Conservation (phyloP, 495 filamentous ascomycete species). For the Penicillium ochrochloron region DNA sequence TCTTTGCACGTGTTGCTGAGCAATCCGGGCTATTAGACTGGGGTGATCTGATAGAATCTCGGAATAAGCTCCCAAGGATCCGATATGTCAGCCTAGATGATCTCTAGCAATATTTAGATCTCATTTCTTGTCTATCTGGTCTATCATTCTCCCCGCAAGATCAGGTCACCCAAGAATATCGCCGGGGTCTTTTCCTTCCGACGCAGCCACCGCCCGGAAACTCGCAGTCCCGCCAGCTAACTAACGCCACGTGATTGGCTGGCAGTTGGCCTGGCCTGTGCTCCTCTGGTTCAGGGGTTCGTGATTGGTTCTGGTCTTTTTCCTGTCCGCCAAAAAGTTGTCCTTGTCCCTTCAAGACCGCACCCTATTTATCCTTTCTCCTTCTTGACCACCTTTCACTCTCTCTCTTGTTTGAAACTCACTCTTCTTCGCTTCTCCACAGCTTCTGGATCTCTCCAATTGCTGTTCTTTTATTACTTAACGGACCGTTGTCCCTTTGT, state of each 20-base stretch:
- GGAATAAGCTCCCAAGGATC: slow-evolving; percentile 5
- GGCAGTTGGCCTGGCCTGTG: slow-evolving; percentile 7
- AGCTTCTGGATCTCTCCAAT: slow-evolving; percentile 23
- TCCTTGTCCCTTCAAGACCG: background rate
- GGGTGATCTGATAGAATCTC: slow-evolving; percentile 7
- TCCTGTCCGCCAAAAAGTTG: slow-evolving; percentile 18
- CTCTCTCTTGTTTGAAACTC: slow-evolving; percentile 5
- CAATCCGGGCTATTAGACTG: background rate
- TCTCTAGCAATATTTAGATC: background rate
- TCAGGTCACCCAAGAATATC: slow-evolving; percentile 25
- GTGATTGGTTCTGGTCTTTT: slow-evolving; percentile 28
- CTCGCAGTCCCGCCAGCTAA: slow-evolving; percentile 14
- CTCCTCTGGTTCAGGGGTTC: slow-evolving; percentile 20
- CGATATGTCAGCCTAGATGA: background rate
- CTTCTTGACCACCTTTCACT: slow-evolving; percentile 12
- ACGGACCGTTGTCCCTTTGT: slow-evolving; percentile 29
- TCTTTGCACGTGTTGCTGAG: background rate
- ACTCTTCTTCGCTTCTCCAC: slow-evolving; percentile 12
- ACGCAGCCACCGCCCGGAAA: slow-evolving; percentile 30
- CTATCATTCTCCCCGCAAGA: slow-evolving; percentile 1
- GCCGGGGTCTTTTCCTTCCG: slow-evolving; percentile 25
- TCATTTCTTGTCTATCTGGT: background rate
- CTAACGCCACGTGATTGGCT: background rate
- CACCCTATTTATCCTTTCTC: slow-evolving; percentile 15
- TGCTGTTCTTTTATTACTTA: slow-evolving; percentile 9